Evolutionary conservation across 768 basidiomycete species (phyloP), one percentile per base, ranked within the genome.

Genomic region (Mycena leptocephala): DNA sequence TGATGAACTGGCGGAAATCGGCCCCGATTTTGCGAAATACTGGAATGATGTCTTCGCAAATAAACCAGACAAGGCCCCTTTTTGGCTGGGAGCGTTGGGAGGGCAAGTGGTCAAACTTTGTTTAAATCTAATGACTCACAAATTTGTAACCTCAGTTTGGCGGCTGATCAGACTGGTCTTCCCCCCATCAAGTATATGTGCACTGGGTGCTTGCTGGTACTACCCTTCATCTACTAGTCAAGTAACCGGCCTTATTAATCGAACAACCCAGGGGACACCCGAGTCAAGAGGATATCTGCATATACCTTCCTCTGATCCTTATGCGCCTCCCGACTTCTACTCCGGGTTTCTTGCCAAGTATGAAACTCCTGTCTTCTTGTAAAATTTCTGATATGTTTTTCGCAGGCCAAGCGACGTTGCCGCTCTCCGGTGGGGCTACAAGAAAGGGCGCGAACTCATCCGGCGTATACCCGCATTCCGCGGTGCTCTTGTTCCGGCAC

Each of bases 361-460:
- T 22, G 51, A 18, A 22, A 26, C 5, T 55, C 30, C 28, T 56
- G 11, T 30, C 32, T 11, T 4, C 9, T 39, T 3, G 4, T 1
- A 22, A 35, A 5, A 7, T 39, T 4, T 16, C 22, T 16, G n/a
- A 22, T 28, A 13, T 18, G n/a, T 64, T 75, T 41, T 53, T 68
- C 37, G 0, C 43, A 84, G 84, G n/a, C 37, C 77, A 4, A 81
- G 77, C 7, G 84, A 84, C 63, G 46, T 84, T 7, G 78, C 80
- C 3, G 79, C 79, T 37, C 53, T 84, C 13, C 78, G 81, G 16
- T 78, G 83, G 53, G 80, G 55, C 11, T 84, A 84, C 46, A 84
- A 84, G 53, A 79, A 70, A 37, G 69, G 58, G 41, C 76, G 84
- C 24, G 84, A 83, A 46, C 72, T 83, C 3, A 13, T 30, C 3